These are phyloP conservation scores for Biscogniauxia marginata DNA, from an alignment of 2,329 filamentous ascomycete genomes.

Conservation along the genomic window DNA sequence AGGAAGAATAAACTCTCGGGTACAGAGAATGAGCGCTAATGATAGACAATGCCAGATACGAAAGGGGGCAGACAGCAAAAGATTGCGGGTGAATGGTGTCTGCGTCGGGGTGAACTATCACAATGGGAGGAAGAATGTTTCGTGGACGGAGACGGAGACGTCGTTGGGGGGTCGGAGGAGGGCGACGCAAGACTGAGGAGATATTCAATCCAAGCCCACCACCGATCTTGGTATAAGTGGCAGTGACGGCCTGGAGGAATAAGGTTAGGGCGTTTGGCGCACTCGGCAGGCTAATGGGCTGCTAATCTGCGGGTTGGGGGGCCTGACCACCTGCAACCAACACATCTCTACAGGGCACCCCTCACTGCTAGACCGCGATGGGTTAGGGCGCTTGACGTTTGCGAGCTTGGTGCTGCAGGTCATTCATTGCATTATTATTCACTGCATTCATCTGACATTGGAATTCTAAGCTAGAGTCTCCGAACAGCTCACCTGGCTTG, in stretches of 20 bases:
- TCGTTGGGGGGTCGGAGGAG: background rate
- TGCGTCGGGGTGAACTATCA: background rate
- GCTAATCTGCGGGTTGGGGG: too few relatives aligned
- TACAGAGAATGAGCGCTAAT: constrained; percentile 9
- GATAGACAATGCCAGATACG: background rate
- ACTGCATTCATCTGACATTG: background rate
- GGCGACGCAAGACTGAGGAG: too few relatives aligned
- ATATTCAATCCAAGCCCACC: too few relatives aligned
- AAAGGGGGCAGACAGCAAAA: background rate
- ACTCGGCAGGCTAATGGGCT: too few relatives aligned
- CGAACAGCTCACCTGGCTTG: background rate
- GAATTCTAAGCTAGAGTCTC: background rate
- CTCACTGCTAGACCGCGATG: background rate
- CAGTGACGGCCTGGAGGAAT: background rate
- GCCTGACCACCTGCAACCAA: background rate
- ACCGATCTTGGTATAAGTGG: too few relatives aligned
- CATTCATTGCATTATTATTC: background rate
- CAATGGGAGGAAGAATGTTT: too few relatives aligned
- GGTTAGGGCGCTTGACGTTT: background rate
- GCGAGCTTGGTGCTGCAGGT: background rate
- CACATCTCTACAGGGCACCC: background rate
- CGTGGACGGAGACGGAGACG: background rate
- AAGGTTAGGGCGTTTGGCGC: background rate
- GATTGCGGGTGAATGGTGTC: background rate
- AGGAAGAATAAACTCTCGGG: constrained; percentile 12